phyloP scores from a whole-genome alignment of 441 rosid species.

The Bruguiera hainesii region DNA sequence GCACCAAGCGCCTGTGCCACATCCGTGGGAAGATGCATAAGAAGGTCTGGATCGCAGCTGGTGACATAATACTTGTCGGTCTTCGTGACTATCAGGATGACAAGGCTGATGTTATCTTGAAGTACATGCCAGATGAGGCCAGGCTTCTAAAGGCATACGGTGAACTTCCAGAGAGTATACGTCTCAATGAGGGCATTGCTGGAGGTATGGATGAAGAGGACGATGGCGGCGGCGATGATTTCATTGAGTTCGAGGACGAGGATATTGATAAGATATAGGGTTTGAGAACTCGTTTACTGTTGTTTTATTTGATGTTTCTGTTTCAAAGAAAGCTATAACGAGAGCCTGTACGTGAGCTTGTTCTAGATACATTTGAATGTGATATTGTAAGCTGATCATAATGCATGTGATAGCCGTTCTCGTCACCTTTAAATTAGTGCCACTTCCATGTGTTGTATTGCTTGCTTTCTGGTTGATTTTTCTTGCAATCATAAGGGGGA shows the following conservation, averaged over 20 bases:
- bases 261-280: constrained; percentile 76
- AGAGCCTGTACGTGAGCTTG: constrained; percentile 17
- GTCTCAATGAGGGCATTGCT: constrained; percentile 76
- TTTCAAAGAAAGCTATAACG: constrained; percentile 6
- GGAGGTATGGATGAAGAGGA: constrained; percentile 79
- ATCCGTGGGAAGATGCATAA: constrained; percentile 87
- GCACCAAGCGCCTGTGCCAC: constrained; percentile 64
- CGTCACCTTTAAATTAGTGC: constrained; percentile 1
- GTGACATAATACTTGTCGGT: constrained; percentile 75
- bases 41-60: constrained; percentile 87
- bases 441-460: background rate
- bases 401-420: constrained; percentile 19
- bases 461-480: background rate
- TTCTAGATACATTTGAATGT: constrained; percentile 17
- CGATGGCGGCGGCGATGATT: constrained; percentile 58
- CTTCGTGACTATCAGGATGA: constrained; percentile 86
- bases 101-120: constrained; percentile 80
- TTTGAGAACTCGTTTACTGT: background rate
- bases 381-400: constrained; percentile 19
- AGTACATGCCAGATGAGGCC: constrained; percentile 87
- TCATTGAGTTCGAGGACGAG: constrained; percentile 73
- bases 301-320: constrained; percentile 22
- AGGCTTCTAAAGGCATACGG: constrained; percentile 78
- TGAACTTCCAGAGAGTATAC: constrained; percentile 71
- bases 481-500: background rate